phyloP scores from a whole-genome alignment of 305 asterid species.

The Fraxinus platypoda region DNA sequence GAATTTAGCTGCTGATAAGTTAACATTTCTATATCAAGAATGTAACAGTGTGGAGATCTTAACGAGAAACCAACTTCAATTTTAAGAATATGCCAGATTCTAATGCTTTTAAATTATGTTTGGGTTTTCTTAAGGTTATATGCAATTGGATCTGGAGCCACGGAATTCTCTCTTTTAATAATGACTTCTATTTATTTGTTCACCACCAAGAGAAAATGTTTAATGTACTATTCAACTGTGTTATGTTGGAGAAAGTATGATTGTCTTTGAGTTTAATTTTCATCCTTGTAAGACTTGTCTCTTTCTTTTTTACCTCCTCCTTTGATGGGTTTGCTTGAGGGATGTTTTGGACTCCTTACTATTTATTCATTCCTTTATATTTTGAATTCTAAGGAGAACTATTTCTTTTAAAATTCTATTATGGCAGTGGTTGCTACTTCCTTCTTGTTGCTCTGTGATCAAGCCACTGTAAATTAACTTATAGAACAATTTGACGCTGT shows the following conservation, averaged over 20 bases:
- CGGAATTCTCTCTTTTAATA: background rate
- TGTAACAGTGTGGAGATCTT: background rate
- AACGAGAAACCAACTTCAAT: background rate
- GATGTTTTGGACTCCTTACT: background rate
- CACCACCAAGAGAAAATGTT: background rate
- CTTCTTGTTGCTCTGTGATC: background rate
- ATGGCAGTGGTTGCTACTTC: background rate
- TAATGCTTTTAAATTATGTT: background rate
- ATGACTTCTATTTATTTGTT: background rate
- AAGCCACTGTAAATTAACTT: background rate
- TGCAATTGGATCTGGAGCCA: background rate
- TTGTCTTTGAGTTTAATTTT: background rate
- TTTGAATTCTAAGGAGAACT: background rate
- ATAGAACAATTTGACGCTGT: background rate
- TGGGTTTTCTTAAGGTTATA: background rate
- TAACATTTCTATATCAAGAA: constrained; percentile 1
- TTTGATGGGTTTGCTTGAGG: background rate
- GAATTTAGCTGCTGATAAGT: constrained; percentile 17
- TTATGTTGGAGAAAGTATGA: background rate
- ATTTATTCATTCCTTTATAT: background rate
- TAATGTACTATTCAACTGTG: background rate
- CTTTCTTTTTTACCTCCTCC: background rate
- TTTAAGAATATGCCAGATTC: background rate
- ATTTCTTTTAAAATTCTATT: background rate
- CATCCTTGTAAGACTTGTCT: background rate